phyloP scores from a whole-genome alignment of 129 eudicot species.

The Centrapalus pauciflorus region DNA sequence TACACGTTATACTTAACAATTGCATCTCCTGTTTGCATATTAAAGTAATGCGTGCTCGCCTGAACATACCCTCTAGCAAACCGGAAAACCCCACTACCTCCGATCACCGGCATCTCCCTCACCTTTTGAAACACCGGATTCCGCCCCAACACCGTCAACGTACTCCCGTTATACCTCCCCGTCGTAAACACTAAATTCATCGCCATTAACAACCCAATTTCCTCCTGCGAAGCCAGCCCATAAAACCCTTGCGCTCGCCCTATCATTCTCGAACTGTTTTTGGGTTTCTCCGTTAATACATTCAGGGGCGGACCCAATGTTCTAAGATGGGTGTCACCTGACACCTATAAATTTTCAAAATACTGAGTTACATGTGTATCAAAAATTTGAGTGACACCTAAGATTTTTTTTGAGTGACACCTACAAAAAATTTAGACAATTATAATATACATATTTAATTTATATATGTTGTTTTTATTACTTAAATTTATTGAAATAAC shows the following conservation, averaged over 20 bases:
- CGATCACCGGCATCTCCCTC: constrained; percentile 78
- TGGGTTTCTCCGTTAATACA: constrained; percentile 52
- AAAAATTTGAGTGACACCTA: too few species aligned
- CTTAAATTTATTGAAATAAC: too few species aligned
- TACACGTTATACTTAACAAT: constrained; percentile 60
- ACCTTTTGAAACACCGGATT: constrained; percentile 46
- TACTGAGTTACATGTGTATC: too few species aligned
- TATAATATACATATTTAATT: too few species aligned
- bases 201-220: constrained; percentile 50
- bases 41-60: constrained; percentile 43
- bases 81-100: constrained; percentile 68
- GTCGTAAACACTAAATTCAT: constrained; percentile 53
- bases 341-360: too few species aligned
- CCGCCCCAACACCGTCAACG: constrained; percentile 51
- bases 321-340: too few species aligned
- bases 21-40: constrained; percentile 51
- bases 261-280: constrained; percentile 31
- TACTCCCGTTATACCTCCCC: constrained; percentile 68
- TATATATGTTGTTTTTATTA: too few species aligned
- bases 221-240: constrained; percentile 45
- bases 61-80: constrained; percentile 65
- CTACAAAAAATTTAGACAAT: too few species aligned
- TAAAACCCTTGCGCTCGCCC: constrained; percentile 75
- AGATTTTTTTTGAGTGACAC: too few species aligned
- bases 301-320: too few species aligned